These are phyloP conservation scores for Pyrenophora teres DNA, from an alignment of 2,329 filamentous ascomycete species.

Conservation along the genomic window DNA sequence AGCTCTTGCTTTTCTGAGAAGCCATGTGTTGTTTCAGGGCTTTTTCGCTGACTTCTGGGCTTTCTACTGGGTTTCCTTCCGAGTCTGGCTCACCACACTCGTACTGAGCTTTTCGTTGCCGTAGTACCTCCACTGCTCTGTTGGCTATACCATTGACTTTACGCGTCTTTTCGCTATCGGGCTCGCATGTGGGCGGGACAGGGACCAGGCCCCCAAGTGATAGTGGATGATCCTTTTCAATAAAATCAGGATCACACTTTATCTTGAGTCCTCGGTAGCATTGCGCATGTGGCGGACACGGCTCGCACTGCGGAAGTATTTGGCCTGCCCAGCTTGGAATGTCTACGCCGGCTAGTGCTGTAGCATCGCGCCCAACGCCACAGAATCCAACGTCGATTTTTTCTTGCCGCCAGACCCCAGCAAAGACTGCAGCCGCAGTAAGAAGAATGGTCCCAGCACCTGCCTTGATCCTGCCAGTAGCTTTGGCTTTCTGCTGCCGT, in stretches of 20 bases:
- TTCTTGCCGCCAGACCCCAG: slow-evolving; percentile 86
- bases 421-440: slow-evolving; percentile 73
- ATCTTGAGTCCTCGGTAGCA: slow-evolving; percentile 80
- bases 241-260: slow-evolving; percentile 83
- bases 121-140: slow-evolving; percentile 82
- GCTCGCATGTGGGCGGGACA: slow-evolving; percentile 87
- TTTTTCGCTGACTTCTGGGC: slow-evolving; percentile 68
- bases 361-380: slow-evolving; percentile 70
- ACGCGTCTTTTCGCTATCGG: slow-evolving; percentile 89
- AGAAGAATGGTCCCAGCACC: slow-evolving; percentile 74
- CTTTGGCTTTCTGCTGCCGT: slow-evolving; percentile 41
- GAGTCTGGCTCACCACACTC: slow-evolving; percentile 82
- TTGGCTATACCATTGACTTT: slow-evolving; percentile 87
- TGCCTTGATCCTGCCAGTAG: slow-evolving; percentile 60
- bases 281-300: slow-evolving; percentile 86
- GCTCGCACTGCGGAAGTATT: slow-evolving; percentile 81
- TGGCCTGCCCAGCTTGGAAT: slow-evolving; percentile 75
- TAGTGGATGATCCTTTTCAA: slow-evolving; percentile 82
- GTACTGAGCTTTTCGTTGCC: slow-evolving; percentile 82
- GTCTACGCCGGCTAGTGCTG: slow-evolving; percentile 62
- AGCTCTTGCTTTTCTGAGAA: slow-evolving; percentile 77
- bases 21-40: slow-evolving; percentile 78
- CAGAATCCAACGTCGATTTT: slow-evolving; percentile 97
- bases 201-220: slow-evolving; percentile 80
- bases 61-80: slow-evolving; percentile 62